These are phyloP conservation scores for Hirsutella minnesotensis DNA, from an alignment of 2,329 filamentous ascomycete species.

Conservation along the genomic window DNA sequence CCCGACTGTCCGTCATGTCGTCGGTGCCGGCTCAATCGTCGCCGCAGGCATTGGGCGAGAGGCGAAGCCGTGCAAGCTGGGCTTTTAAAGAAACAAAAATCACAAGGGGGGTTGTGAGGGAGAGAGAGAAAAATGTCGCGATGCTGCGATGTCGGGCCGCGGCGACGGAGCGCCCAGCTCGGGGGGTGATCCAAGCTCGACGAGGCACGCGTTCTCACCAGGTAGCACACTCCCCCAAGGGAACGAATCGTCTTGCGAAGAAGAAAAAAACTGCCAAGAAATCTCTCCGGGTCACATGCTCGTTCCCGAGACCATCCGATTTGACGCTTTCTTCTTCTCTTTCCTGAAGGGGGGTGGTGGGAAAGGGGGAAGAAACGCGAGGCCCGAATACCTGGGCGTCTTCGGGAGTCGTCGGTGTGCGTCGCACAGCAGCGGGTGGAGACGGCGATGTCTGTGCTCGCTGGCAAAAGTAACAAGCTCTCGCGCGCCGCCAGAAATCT, in stretches of 20 bases:
- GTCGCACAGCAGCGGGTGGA: neutral
- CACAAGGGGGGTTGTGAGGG: neutral
- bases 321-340: neutral
- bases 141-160: too few species aligned
- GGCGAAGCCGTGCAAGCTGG: too few species aligned
- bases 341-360: too few species aligned
- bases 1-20: conserved; percentile 13
- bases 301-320: neutral
- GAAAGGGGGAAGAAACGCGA: too few species aligned
- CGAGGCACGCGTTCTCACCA: too few species aligned
- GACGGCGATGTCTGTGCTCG: neutral
- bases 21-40: neutral
- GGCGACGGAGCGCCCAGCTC: too few species aligned
- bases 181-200: too few species aligned
- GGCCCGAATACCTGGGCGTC: too few species aligned
- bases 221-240: too few species aligned
- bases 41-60: neutral
- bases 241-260: too few species aligned
- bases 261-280: neutral
- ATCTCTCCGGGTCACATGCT: neutral
- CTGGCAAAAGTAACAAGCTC: too few species aligned
- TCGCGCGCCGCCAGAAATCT: too few species aligned
- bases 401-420: neutral
- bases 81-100: neutral
- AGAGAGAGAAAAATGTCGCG: neutral